Evolutionary conservation across 148 eudicot genomes (phyloP).

Genomic region (Polygonum maritimum): DNA sequence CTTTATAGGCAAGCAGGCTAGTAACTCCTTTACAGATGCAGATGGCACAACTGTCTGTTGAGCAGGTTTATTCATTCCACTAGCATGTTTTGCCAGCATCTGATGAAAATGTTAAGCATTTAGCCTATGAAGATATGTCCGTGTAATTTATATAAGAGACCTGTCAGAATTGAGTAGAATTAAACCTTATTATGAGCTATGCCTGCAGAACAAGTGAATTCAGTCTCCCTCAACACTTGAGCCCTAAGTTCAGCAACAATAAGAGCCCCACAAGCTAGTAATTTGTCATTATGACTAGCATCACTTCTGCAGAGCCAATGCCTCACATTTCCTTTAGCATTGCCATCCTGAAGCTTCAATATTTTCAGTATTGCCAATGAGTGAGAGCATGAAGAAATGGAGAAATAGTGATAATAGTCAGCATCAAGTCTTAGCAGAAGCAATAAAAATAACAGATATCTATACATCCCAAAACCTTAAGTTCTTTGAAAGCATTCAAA

Average conservation of each 20-base stretch:
- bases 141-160: not conserved
- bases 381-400: not conserved
- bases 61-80: conserved; percentile 98
- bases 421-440: not conserved
- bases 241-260: conserved; percentile 86
- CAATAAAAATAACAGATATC: not conserved
- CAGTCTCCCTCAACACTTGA: conserved; percentile 82
- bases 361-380: not conserved
- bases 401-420: not conserved
- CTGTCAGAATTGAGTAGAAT: not conserved
- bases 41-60: conserved; percentile 84
- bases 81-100: conserved; percentile 90
- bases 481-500: not conserved
- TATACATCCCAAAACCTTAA: not conserved
- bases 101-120: conserved; percentile 18
- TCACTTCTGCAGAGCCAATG: conserved; percentile 57
- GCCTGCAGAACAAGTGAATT: conserved; percentile 95
- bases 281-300: conserved; percentile 66
- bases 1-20: conserved; percentile 72
- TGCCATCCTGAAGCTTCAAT: conserved; percentile 31
- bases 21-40: conserved; percentile 62
- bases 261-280: conserved; percentile 84
- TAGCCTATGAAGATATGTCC: not conserved
- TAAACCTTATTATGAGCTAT: conserved; percentile 87
- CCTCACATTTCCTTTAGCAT: conserved; percentile 39